Evolutionary conservation across 1,284 basidiomycete species (phyloP).

Genomic region (Baeospora myosura): DNA sequence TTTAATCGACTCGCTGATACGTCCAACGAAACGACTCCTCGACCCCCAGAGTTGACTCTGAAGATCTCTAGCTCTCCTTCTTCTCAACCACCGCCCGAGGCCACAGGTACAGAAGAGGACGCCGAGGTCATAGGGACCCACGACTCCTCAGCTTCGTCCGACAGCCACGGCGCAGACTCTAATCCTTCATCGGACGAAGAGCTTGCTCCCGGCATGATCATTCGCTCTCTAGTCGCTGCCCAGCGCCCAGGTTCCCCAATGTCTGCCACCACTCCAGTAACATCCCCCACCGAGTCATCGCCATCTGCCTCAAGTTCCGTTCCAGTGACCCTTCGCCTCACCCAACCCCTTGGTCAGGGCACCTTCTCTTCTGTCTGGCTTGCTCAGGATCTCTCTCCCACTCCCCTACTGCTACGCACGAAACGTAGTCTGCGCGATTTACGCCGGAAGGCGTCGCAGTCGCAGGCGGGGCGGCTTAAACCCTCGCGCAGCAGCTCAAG

Average conservation of each 20-base stretch:
- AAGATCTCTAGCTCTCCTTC: conserved; percentile 4
- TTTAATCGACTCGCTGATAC: too few species aligned
- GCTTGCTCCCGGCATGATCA: conserved; percentile 11
- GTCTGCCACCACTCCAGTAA: conserved; percentile 14
- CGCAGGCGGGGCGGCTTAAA: conserved; percentile 2
- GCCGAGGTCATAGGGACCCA: not conserved
- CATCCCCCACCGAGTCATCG: conserved; percentile 22
- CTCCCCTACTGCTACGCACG: conserved; percentile 36
- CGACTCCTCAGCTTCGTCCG: not conserved
- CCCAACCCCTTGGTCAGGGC: conserved; percentile 60
- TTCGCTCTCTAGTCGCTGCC: conserved; percentile 20
- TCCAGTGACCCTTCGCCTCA: conserved; percentile 32
- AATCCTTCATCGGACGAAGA: conserved; percentile 7
- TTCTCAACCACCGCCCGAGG: not conserved
- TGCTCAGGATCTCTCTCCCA: conserved; percentile 43
- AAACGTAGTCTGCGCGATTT: conserved; percentile 31
- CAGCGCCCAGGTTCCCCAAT: conserved; percentile 13
- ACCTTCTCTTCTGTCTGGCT: conserved; percentile 78
- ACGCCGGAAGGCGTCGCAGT: conserved; percentile 19
- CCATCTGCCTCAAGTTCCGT: conserved; percentile 8
- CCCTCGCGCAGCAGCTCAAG: conserved; percentile 8
- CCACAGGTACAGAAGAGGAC: conserved; percentile 5
- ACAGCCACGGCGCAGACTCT: conserved; percentile 5
- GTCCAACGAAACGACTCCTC: conserved; percentile 11
- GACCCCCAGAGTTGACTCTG: conserved; percentile 7